Evolutionary conservation across 2,329 filamentous ascomycete species (phyloP).

Genomic region (Xylariales sp.): DNA sequence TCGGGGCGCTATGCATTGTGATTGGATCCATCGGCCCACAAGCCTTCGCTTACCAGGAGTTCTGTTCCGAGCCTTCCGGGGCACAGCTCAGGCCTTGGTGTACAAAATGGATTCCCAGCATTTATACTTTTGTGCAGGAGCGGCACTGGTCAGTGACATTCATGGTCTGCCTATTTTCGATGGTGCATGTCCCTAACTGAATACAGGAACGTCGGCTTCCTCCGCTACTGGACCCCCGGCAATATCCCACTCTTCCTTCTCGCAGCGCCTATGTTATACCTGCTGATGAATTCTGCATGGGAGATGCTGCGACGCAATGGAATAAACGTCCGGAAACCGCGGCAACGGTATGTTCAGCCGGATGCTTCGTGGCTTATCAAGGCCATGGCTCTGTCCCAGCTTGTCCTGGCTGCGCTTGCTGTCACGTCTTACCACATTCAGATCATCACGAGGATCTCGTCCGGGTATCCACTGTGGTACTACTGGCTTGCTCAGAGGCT

Average conservation of each 20-base stretch:
- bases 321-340: background rate
- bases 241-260: constrained; percentile 87
- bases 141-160: constrained; percentile 74
- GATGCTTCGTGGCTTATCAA: constrained; percentile 31
- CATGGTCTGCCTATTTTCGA: constrained; percentile 10
- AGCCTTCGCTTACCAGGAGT: constrained; percentile 65
- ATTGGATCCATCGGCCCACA: constrained; percentile 70
- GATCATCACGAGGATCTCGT: constrained; percentile 84
- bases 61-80: constrained; percentile 45
- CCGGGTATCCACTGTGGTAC: constrained; percentile 87
- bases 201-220: constrained; percentile 76
- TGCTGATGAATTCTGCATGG: constrained; percentile 60
- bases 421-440: constrained; percentile 86
- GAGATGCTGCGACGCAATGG: constrained; percentile 25
- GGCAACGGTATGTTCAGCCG: background rate
- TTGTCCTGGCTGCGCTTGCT: constrained; percentile 65
- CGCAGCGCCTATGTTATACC: constrained; percentile 68
- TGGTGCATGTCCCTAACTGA: constrained; percentile 14
- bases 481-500: constrained; percentile 63
- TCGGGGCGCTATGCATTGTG: constrained; percentile 65
- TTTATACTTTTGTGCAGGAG: constrained; percentile 85
- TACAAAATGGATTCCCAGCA: constrained; percentile 65
- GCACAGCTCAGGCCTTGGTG: constrained; percentile 67
- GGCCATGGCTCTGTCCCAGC: constrained; percentile 67
- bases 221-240: constrained; percentile 82